Base-by-base conservation (phyloP, 169 alveolate genomes). In the Plasmodium adleri region DNA sequence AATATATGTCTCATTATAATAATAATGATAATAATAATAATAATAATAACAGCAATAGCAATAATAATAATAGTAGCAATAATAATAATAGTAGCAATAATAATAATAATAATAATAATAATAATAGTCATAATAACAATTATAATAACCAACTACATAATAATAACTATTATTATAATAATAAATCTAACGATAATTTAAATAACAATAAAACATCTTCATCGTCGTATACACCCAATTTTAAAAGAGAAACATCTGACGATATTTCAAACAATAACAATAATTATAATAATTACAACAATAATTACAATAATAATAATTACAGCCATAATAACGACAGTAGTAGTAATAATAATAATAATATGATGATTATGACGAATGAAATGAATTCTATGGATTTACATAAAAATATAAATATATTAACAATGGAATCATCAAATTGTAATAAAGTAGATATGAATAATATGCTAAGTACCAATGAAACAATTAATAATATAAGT, bases 241-340 rank as follows among this genome's bases (percentile, higher is more conserved):
- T 56, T 49, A 80, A 80, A 72, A 68, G 90, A 22, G 83, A 68
- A 80, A 26, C 56, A 24, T 67, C 76, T 20, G 90, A 80, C 12
- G 63, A 68, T 68, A 22, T 66, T 9, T 20, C 59, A 52, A 80
- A 70, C 26, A 76, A 52, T 7, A 52, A 15, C 7, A 52, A 4
- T 52, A 52, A 52, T 52, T n/a, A 52, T 52, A 52, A 52, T 1
- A 52, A 52, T 9, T 5, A 3, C 1, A 52, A 15, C 10, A 6
- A 15, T 10, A 52, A 15, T 10, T 6, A 10, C 3, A 52, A 9
- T 10, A 0, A 43, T 64, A 50, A 63, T 50, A 24, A 39, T n/a
- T 24, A 59, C 13, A 50, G 13, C 32, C 2, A 15, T 9, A 4
- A 28, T 6, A 28, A 4, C 5, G 5, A 28, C 2, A 28, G 5